phyloP scores from a whole-genome alignment of 345 rosid genomes.

The Eucalyptus albens region DNA sequence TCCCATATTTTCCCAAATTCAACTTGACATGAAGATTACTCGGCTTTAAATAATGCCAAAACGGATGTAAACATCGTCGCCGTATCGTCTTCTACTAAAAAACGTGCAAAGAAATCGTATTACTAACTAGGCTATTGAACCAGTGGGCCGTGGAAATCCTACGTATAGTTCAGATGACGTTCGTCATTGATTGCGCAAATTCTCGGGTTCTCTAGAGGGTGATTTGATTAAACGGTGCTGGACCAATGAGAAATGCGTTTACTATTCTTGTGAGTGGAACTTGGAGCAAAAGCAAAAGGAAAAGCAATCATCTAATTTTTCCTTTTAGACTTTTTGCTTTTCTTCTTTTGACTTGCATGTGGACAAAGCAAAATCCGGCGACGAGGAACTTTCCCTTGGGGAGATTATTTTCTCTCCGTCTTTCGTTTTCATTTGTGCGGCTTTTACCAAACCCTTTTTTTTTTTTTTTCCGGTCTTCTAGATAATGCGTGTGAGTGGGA shows the following conservation, averaged over 20 bases:
- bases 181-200: neutral
- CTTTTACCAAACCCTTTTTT: neutral
- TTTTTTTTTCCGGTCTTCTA: no score
- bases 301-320: neutral
- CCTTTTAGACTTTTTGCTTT: neutral
- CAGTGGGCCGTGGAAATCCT: neutral
- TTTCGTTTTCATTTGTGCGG: neutral
- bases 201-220: neutral
- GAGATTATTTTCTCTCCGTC: neutral
- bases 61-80: neutral
- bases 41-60: neutral
- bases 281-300: neutral
- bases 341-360: neutral
- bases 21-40: neutral
- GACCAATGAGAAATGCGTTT: neutral
- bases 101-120: neutral
- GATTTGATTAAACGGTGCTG: neutral
- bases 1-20: neutral
- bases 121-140: neutral
- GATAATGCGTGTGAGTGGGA: no score
- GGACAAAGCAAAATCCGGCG: neutral
- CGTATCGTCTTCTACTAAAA: neutral
- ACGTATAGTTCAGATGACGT: neutral
- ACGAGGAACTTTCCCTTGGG: neutral
- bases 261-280: neutral